Conservation (phyloP, 2,329 filamentous ascomycete species). For the Stromatinia cepivora region DNA sequence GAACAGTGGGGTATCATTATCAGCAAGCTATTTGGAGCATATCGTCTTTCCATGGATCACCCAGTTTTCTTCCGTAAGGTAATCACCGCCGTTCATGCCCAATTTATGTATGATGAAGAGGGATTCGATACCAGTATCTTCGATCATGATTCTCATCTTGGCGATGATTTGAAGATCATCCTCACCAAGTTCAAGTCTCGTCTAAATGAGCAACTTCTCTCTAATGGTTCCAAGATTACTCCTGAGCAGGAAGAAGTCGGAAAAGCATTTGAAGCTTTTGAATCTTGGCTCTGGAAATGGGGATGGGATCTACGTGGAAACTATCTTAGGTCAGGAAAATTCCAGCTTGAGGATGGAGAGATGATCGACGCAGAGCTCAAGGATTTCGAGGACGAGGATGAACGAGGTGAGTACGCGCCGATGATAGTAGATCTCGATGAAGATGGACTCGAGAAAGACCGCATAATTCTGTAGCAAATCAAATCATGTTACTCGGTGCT, state of each 20-base stretch:
- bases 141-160: conserved; percentile 39
- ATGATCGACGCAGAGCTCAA: conserved; percentile 48
- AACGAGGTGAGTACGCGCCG: conserved; percentile 42
- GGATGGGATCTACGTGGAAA: conserved; percentile 58
- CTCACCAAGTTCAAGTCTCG: conserved; percentile 57
- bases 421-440: conserved; percentile 41
- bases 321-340: conserved; percentile 50
- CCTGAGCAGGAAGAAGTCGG: conserved; percentile 48
- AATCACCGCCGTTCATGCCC: conserved; percentile 53
- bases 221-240: conserved; percentile 42
- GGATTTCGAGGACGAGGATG: conserved; percentile 55
- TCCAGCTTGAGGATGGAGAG: conserved; percentile 56
- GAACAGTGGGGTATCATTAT: conserved; percentile 63
- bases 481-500: conserved; percentile 14
- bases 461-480: conserved; percentile 35
- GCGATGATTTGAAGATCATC: conserved; percentile 46
- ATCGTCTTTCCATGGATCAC: conserved; percentile 46
- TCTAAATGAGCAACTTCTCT: conserved; percentile 50
- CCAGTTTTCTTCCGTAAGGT: conserved; percentile 51
- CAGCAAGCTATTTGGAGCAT: conserved; percentile 53
- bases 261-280: conserved; percentile 51
- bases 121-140: conserved; percentile 50
- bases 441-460: conserved; percentile 39
- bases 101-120: conserved; percentile 54
- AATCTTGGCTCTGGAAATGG: conserved; percentile 49